Evolutionary conservation across 192 early-diverging fungal genomes (phyloP).

Genomic region (Obelidium mucronatum): DNA sequence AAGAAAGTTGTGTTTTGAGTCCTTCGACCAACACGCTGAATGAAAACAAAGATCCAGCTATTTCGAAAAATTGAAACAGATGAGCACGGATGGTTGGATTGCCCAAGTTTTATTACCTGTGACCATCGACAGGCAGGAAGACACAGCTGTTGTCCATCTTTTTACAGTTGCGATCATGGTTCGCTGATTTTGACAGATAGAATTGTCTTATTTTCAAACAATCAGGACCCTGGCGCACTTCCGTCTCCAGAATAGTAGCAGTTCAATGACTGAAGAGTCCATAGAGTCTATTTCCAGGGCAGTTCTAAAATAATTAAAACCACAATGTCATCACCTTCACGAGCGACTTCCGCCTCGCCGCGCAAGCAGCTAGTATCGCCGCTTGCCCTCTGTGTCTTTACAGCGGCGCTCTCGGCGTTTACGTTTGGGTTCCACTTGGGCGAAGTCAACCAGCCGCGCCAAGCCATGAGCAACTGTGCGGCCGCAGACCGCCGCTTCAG

Average conservation of each 20-base stretch:
- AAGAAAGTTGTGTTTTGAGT: conserved; percentile 4
- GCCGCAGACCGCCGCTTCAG: neutral
- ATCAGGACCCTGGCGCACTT: too few species aligned
- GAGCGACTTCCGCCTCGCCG: too few species aligned
- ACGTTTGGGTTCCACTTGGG: conserved; percentile 56
- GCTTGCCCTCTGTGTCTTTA: conserved; percentile 38
- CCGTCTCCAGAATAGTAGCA: too few species aligned
- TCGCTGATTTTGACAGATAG: too few species aligned
- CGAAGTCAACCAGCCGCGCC: conserved; percentile 57
- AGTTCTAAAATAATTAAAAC: too few species aligned
- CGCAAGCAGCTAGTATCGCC: neutral
- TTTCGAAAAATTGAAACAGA: conserved; percentile 1
- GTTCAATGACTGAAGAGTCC: too few species aligned
- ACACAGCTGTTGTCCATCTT: neutral
- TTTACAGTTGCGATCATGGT: too few species aligned
- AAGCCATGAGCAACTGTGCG: conserved; percentile 47
- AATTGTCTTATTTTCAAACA: too few species aligned
- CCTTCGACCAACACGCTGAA: conserved; percentile 33
- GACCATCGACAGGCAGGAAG: conserved; percentile 4
- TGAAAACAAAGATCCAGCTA: conserved; percentile 30
- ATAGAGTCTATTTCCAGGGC: too few species aligned
- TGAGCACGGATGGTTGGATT: neutral
- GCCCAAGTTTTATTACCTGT: too few species aligned
- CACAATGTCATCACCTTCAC: too few species aligned
- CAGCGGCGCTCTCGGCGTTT: conserved; percentile 46